These are phyloP conservation scores for Earliella scabrosa DNA, from an alignment of 1,284 basidiomycete genomes.

Conservation along the genomic window DNA sequence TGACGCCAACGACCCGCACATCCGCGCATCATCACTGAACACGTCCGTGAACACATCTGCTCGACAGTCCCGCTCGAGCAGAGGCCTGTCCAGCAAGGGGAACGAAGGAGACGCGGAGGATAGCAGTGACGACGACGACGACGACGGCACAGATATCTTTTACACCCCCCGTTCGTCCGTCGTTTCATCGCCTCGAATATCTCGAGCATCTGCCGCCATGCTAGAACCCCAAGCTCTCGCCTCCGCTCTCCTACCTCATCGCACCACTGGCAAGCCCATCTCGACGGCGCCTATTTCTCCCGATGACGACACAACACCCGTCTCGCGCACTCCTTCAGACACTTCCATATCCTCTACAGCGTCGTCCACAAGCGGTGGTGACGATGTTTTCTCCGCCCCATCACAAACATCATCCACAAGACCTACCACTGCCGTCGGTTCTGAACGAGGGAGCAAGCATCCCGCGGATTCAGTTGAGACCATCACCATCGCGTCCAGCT, in stretches of 20 bases:
- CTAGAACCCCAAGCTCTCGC: conserved; percentile 34
- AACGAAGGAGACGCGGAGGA: conserved; percentile 34
- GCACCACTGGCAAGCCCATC: conserved; percentile 18
- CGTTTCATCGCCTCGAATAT: conserved; percentile 50
- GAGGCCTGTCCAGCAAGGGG: conserved; percentile 21
- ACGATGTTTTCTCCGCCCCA: conserved; percentile 36
- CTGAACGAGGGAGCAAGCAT: conserved; percentile 23
- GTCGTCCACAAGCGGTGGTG: conserved; percentile 42
- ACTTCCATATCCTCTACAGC: conserved; percentile 40
- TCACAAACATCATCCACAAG: conserved; percentile 30
- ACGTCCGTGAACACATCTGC: conserved; percentile 22
- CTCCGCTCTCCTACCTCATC: conserved; percentile 30
- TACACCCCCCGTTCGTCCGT: conserved; percentile 50
- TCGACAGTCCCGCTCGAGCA: conserved; percentile 18
- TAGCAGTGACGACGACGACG: conserved; percentile 42
- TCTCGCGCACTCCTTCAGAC: conserved; percentile 30
- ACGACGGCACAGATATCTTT: conserved; percentile 50
- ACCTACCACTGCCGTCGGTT: conserved; percentile 31
- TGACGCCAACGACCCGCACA: conserved; percentile 14
- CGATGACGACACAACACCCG: conserved; percentile 20
- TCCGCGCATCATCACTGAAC: too few relatives aligned
- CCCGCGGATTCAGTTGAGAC: conserved; percentile 19
- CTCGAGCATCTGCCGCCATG: conserved; percentile 33
- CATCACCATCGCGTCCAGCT: conserved; percentile 32
- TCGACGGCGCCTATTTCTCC: conserved; percentile 13